Evolutionary conservation across 1,139 yeast species (phyloP), one percentile per base, ranked within the genome.

Genomic region (Meyerozyma carpophila): DNA sequence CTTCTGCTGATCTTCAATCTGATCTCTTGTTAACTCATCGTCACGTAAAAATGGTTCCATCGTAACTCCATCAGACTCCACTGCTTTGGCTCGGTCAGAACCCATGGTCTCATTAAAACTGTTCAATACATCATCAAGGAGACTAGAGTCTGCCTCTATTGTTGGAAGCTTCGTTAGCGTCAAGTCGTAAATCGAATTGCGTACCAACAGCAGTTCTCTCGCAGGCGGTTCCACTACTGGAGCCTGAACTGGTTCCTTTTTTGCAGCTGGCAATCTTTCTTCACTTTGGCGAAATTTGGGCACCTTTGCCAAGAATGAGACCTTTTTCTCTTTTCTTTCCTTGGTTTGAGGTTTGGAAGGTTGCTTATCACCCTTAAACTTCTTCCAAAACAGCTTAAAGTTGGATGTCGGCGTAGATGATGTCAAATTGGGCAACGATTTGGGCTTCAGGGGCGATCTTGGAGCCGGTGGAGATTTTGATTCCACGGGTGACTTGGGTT

Each of bases 11-110:
- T 72, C 75, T 39, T 59, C 63, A 39, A 73, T 71, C 50, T 71
- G 77, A 32, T 63, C 77, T 37, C 54, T 55, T 2, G 75, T 67
- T 45, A 73, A 63, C 48, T 73, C 77, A 47, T 72, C 77, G 54
- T 73, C 77, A 43, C 59, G 61, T 45, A 73, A 61, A 47, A 69
- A 66, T 31, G 72, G 72, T 29, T 63, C 68, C 36, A 56, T 60
- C n/a, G 57, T 44, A 4, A 43, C 39, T 42, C 54, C 56, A 29
- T 56, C 48, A n/a, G 49, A 26, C 8, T 18, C 25, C n/a, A 31
- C 18, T 37, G 18, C 18, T 32, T 41, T 39, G 21, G 8, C 26
- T 24, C 52, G 41, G 32, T 51, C 41, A 43, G 50, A 48, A 45
- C 55, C 58, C 39, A 61, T 50, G 39, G 54, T 56, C 24, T 58